These are phyloP conservation scores for Psidium friedrichsthalianum DNA, from an alignment of 345 rosid species.

Conservation along the genomic window DNA sequence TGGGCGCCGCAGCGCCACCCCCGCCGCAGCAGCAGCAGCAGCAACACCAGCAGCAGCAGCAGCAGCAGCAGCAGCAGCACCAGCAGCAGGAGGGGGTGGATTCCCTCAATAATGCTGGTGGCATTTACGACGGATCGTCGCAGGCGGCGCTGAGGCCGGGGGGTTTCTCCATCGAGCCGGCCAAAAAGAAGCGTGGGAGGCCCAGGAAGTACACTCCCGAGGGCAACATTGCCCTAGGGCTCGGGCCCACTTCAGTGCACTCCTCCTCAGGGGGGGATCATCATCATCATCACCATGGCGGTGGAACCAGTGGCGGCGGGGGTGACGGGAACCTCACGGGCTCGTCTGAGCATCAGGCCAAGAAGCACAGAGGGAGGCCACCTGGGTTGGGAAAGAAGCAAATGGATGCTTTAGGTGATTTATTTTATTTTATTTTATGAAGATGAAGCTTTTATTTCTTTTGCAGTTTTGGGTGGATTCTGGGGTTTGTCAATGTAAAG, in stretches of 20 bases:
- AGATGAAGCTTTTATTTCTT: neutral
- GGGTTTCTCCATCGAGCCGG: constrained; percentile 39
- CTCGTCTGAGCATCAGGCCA: constrained; percentile 44
- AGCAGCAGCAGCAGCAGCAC: neutral
- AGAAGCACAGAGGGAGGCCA: constrained; percentile 80
- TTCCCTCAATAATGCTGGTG: constrained; percentile 10
- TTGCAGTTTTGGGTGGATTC: neutral
- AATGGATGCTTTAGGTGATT: constrained; percentile 79
- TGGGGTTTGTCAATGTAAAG: neutral
- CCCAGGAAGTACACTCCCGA: constrained; percentile 86
- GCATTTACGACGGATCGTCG: constrained; percentile 50
- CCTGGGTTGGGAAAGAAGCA: constrained; percentile 91
- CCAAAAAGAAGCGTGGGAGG: constrained; percentile 81
- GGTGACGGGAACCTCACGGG: neutral
- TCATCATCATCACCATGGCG: neutral
- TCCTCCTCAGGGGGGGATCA: constrained; percentile 36
- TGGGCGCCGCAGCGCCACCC: constrained; percentile 6
- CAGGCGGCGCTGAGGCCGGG: constrained; percentile 1
- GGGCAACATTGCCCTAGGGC: constrained; percentile 70
- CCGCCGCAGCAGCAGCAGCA: constrained; percentile 12
- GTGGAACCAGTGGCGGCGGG: neutral
- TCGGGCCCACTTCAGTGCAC: constrained; percentile 49
- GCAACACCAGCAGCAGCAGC: constrained; percentile 12
- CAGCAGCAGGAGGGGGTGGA: constrained; percentile 6
- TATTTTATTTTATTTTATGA: neutral